Evolutionary conservation across 2,329 filamentous ascomycete species (phyloP).

Genomic region (Xylaria multiplex): DNA sequence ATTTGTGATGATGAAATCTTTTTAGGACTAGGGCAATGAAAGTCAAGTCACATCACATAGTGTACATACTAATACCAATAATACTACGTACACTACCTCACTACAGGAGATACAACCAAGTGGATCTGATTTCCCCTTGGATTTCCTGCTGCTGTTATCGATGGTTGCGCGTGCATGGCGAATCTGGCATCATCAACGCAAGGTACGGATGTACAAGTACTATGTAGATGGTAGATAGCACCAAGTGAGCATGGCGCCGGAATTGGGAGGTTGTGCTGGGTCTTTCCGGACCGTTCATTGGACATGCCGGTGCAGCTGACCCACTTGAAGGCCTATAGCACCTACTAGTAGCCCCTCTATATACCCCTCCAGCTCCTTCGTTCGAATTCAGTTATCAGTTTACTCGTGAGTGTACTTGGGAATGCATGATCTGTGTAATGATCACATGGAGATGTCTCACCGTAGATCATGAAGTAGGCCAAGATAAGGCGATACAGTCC

Average conservation of each 20-base stretch:
- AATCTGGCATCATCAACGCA: conserved; percentile 27
- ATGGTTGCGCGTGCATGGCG: conserved; percentile 14
- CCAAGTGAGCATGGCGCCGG: no score
- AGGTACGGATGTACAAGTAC: neutral
- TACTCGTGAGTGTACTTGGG: no score
- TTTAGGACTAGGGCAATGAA: conserved; percentile 31
- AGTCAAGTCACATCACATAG: neutral
- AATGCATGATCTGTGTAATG: no score
- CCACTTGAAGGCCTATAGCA: neutral
- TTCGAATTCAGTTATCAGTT: neutral
- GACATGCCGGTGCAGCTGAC: neutral
- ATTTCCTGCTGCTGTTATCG: neutral
- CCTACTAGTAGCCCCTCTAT: conserved; percentile 19
- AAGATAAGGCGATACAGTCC: neutral
- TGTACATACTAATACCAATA: neutral
- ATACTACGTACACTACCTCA: no score
- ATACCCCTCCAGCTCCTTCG: conserved; percentile 29
- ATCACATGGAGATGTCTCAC: no score
- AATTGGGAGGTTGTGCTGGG: neutral
- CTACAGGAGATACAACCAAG: conserved; percentile 1
- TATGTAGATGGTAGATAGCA: neutral
- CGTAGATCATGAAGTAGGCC: neutral
- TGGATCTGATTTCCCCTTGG: conserved; percentile 18
- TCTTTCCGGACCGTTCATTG: neutral
- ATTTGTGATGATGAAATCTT: conserved; percentile 27